Percentiles rank a stretch among this genome's conserved stretches.
Evolutionary conservation across 257 asterid genomes (phyloP).

Genomic region (Coffea canephora): DNA sequence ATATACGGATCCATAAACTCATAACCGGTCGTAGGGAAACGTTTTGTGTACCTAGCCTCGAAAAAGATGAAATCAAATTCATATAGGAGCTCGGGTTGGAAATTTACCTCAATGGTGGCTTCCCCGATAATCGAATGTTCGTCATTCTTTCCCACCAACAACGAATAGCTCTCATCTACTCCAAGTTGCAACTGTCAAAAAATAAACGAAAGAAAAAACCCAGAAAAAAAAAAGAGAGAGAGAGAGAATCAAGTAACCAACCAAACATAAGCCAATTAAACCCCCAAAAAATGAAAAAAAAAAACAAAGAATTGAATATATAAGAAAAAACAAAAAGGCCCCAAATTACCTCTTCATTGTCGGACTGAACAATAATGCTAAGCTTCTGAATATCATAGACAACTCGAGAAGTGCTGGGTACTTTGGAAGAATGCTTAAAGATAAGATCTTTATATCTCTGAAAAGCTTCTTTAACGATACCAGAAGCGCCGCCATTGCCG

Average conservation of each 20-base stretch:
- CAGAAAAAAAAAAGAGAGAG: not conserved
- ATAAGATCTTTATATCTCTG: slow-evolving; percentile 59
- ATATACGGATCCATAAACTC: not conserved
- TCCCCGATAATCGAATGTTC: slow-evolving; percentile 60
- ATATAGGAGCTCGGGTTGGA: not conserved
- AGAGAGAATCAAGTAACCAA: not conserved
- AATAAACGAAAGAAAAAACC: not conserved
- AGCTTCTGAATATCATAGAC: slow-evolving; percentile 53
- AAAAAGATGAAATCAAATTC: not conserved
- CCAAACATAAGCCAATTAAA: not conserved
- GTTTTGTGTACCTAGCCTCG: not conserved
- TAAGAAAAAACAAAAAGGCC: not conserved
- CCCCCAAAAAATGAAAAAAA: not conserved
- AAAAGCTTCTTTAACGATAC: slow-evolving; percentile 58
- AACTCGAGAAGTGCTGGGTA: slow-evolving; percentile 24
- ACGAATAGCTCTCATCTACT: slow-evolving; percentile 84
- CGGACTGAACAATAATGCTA: slow-evolving; percentile 52
- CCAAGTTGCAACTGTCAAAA: slow-evolving; percentile 72
- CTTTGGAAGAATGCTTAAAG: slow-evolving; percentile 45
- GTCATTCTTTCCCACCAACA: slow-evolving; percentile 54
- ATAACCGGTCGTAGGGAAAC: not conserved
- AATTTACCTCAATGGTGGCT: slow-evolving; percentile 66
- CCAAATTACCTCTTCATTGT: slow-evolving; percentile 55
- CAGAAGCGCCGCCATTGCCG: slow-evolving; percentile 54
- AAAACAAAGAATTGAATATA: not conserved